Evolutionary conservation across 2,329 filamentous ascomycete genomes (phyloP).

Genomic region (Botryotinia narcissicola): DNA sequence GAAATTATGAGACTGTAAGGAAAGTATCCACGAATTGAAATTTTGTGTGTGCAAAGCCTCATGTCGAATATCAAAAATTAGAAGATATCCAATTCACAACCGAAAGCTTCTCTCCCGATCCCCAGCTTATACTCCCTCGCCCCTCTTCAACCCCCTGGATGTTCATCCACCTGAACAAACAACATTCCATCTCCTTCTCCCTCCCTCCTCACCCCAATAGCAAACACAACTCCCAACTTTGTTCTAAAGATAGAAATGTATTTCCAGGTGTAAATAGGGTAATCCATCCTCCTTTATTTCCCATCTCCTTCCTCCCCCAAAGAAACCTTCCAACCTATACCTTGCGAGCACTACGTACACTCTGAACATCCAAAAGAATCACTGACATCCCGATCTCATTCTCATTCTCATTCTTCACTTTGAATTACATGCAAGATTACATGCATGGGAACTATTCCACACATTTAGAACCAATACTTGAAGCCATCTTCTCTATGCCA

Average conservation of each 20-base stretch:
- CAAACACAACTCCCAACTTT: too few species aligned
- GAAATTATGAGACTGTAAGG: background rate
- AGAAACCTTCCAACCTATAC: background rate
- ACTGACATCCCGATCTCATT: background rate
- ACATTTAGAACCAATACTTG: background rate
- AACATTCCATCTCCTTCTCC: background rate
- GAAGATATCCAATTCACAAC: background rate
- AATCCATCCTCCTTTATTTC: background rate
- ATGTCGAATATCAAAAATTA: background rate
- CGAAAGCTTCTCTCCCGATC: background rate
- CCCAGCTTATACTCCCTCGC: background rate
- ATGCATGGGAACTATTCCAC: background rate
- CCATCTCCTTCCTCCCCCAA: rapidly evolving
- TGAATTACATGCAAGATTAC: background rate
- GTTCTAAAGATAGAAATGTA: background rate
- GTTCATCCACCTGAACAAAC: background rate
- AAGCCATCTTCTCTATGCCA: background rate
- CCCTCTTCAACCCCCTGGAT: background rate
- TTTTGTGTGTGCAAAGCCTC: background rate
- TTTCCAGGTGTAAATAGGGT: too few species aligned
- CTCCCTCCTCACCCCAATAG: too few species aligned
- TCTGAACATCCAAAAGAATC: background rate
- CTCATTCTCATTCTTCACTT: background rate
- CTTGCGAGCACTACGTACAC: background rate
- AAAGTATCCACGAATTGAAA: background rate